Percentiles rank a stretch among this genome's conserved stretches.
phyloP scores from a whole-genome alignment of 345 rosid species.

The Kandelia obovata region DNA sequence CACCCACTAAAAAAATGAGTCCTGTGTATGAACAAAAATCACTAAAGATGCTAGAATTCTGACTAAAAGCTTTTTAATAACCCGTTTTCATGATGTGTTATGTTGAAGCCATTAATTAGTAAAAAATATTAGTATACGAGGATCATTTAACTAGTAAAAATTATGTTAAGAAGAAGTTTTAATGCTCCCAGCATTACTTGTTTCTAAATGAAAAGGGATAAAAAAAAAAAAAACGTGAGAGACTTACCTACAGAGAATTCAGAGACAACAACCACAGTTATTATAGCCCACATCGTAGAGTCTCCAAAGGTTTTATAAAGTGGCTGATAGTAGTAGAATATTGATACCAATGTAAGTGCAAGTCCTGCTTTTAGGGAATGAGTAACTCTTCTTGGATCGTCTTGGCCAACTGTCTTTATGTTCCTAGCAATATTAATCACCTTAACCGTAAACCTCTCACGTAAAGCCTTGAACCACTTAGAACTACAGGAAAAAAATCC shows the following conservation, averaged over 20 bases:
- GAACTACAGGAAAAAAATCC: not conserved
- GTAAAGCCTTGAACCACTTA: slow-evolving; percentile 13
- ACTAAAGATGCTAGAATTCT: too few species aligned
- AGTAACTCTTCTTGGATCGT: slow-evolving; percentile 61
- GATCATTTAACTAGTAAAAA: too few species aligned
- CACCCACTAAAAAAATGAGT: too few species aligned
- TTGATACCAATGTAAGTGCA: slow-evolving; percentile 58
- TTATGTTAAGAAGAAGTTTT: too few species aligned
- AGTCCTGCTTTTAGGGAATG: slow-evolving; percentile 76
- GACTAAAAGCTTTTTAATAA: too few species aligned
- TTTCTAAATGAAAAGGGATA: not conserved
- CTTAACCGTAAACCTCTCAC: slow-evolving; percentile 12
- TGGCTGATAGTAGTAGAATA: slow-evolving; percentile 57
- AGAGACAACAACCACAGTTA: slow-evolving; percentile 79
- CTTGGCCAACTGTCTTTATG: slow-evolving; percentile 44
- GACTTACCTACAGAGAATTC: slow-evolving; percentile 72
- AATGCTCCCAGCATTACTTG: not conserved
- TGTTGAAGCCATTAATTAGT: too few species aligned
- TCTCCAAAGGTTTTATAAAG: slow-evolving; percentile 59
- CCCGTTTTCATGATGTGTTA: too few species aligned
- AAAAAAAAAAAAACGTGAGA: not conserved
- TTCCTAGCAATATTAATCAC: slow-evolving; percentile 18
- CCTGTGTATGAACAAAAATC: too few species aligned
- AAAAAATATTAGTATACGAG: too few species aligned
- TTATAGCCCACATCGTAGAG: slow-evolving; percentile 78